phyloP scores from a whole-genome alignment of 2,329 filamentous ascomycete genomes.

The Epichloe brachyelytri region DNA sequence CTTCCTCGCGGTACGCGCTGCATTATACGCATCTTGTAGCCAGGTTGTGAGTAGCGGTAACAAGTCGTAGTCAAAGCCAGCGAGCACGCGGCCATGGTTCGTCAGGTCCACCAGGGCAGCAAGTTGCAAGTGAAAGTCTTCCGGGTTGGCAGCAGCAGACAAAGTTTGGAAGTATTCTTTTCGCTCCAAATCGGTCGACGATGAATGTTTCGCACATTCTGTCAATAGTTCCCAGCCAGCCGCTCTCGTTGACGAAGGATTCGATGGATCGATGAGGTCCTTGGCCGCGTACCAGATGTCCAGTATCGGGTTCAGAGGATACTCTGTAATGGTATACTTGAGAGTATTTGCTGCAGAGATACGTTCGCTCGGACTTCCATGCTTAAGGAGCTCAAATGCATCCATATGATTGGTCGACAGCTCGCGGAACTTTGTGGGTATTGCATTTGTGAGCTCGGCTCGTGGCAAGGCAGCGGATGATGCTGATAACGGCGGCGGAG shows the following conservation, averaged over 20 bases:
- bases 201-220: conserved; percentile 49
- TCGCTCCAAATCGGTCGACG: conserved; percentile 53
- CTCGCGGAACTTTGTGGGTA: conserved; percentile 25
- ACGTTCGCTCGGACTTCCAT: conserved; percentile 38
- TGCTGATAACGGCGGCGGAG: conserved; percentile 30
- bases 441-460: conserved; percentile 32
- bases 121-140: conserved; percentile 57
- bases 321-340: conserved; percentile 42
- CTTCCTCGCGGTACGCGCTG: conserved; percentile 38
- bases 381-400: conserved; percentile 40
- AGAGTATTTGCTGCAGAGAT: conserved; percentile 45
- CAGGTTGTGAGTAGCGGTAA: conserved; percentile 49
- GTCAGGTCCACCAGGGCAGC: conserved; percentile 49
- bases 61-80: conserved; percentile 55
- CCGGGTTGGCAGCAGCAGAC: conserved; percentile 38
- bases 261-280: conserved; percentile 47
- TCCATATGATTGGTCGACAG: conserved; percentile 40
- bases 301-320: conserved; percentile 43
- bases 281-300: conserved; percentile 55
- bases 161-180: conserved; percentile 53
- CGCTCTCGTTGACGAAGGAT: conserved; percentile 37
- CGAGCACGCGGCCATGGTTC: conserved; percentile 45
- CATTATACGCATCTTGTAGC: conserved; percentile 43
- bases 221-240: conserved; percentile 55
- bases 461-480: conserved; percentile 25